A percentile compares a stretch with the other conserved stretches of the same genome.
Evolutionary conservation across 2,329 filamentous ascomycete species (phyloP).

Genomic region (Aureobasidium sp.): DNA sequence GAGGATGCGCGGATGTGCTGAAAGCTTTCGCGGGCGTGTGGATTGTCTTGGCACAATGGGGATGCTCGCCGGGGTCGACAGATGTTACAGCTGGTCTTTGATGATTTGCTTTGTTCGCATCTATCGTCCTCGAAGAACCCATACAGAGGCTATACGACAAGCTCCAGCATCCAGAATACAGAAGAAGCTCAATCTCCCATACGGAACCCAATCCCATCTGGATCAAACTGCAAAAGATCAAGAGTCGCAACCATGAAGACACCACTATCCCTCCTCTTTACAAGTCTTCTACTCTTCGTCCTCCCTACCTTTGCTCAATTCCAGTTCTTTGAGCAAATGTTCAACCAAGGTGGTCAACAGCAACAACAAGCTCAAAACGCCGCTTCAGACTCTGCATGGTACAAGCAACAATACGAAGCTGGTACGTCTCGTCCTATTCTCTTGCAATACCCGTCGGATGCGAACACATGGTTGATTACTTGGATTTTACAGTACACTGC

Average conservation of each 20-base stretch:
- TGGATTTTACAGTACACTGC: slow-evolving; percentile 56
- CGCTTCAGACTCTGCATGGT: slow-evolving; percentile 73
- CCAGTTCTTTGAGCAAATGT: slow-evolving; percentile 98
- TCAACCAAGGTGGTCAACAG: slow-evolving; percentile 53
- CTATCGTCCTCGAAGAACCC: neutral
- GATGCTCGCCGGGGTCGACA: neutral
- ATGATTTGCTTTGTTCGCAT: too few species aligned
- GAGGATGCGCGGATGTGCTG: neutral
- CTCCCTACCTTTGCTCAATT: slow-evolving; percentile 66
- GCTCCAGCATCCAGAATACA: neutral
- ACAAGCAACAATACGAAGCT: slow-evolving; percentile 59
- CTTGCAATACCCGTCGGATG: neutral
- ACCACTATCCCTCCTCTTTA: slow-evolving; percentile 24
- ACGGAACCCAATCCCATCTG: neutral
- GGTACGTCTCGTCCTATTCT: slow-evolving; percentile 39
- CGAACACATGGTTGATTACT: neutral
- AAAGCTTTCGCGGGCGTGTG: neutral
- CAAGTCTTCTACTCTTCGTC: slow-evolving; percentile 48
- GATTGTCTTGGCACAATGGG: neutral
- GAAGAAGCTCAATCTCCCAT: neutral
- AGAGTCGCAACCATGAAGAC: neutral
- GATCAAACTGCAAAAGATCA: neutral
- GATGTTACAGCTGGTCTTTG: neutral
- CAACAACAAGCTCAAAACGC: slow-evolving; percentile 64
- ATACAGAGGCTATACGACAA: neutral